Percentiles rank a stretch among this genome's conserved stretches.
These are phyloP conservation scores for Pascua guehoae DNA, from an alignment of 1,284 basidiomycete species.

Conservation along the genomic window DNA sequence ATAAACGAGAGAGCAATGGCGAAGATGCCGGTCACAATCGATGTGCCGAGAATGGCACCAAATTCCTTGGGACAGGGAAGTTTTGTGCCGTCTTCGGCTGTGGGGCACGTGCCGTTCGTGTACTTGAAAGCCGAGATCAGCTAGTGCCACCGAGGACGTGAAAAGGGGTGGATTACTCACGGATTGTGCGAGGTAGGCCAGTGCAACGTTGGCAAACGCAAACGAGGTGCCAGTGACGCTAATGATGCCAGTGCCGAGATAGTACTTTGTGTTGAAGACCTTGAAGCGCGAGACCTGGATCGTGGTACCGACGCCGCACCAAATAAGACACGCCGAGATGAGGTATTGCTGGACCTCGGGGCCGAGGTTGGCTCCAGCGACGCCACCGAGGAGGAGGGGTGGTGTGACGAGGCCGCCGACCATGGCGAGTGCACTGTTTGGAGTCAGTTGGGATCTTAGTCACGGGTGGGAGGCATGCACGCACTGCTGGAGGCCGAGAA, in stretches of 20 bases:
- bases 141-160: neutral
- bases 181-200: conserved; percentile 25
- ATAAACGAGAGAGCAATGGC: conserved; percentile 31
- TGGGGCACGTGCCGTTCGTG: conserved; percentile 28
- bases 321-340: conserved; percentile 34
- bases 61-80: conserved; percentile 34
- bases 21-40: conserved; percentile 26
- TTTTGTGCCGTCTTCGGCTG: conserved; percentile 23
- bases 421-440: conserved; percentile 29
- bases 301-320: conserved; percentile 30
- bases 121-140: conserved; percentile 9
- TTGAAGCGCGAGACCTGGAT: conserved; percentile 27
- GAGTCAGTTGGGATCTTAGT: neutral
- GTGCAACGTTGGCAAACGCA: conserved; percentile 32
- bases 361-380: conserved; percentile 28
- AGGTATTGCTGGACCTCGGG: conserved; percentile 29
- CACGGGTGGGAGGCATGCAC: neutral
- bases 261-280: conserved; percentile 27
- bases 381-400: conserved; percentile 29
- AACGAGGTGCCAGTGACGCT: conserved; percentile 32
- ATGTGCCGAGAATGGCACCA: conserved; percentile 33
- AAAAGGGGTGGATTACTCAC: neutral
- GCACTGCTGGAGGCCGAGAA: conserved; percentile 35
- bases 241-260: conserved; percentile 34
- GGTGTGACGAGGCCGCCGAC: conserved; percentile 33